A percentile compares a stretch with the other conserved stretches of the same genome.
Evolutionary conservation across 2,329 filamentous ascomycete genomes (phyloP).

Genomic region (Colletotrichum tamarilloi): DNA sequence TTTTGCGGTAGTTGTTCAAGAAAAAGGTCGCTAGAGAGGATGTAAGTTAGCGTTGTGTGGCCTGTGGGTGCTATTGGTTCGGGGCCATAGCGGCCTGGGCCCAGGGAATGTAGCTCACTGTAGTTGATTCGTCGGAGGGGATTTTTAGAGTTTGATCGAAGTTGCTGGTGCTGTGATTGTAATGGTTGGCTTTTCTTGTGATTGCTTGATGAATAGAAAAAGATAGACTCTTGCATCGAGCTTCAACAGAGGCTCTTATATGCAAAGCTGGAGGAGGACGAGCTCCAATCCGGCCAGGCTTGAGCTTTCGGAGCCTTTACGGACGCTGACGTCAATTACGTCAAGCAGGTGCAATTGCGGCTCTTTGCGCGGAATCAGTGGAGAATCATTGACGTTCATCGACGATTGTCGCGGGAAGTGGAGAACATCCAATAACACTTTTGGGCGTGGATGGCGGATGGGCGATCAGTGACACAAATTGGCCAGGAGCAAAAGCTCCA

Average conservation of each 20-base stretch:
- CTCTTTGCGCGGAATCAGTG: conserved; percentile 27
- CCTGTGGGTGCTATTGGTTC: background rate
- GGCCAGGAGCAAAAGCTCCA: conserved; percentile 24
- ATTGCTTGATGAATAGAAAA: background rate
- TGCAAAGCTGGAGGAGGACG: background rate
- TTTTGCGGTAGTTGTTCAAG: background rate
- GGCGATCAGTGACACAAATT: conserved; percentile 30
- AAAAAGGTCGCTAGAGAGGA: background rate
- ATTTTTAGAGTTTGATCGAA: background rate
- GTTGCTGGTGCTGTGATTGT: background rate
- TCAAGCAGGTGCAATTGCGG: conserved; percentile 35
- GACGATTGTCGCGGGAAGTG: conserved; percentile 28
- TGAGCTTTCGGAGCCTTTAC: background rate
- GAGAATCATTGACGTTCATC: conserved; percentile 23
- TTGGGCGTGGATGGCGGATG: background rate
- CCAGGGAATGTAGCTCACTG: background rate
- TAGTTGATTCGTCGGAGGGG: background rate
- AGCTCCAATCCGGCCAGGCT: background rate
- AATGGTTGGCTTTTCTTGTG: background rate
- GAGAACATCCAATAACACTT: conserved; percentile 18
- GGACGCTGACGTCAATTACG: conserved; percentile 37
- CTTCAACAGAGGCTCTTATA: conserved; percentile 12
- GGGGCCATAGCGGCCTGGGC: background rate
- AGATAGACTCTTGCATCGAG: background rate
- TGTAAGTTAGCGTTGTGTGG: conserved; percentile 8